phyloP scores from a whole-genome alignment of 2,329 filamentous ascomycete species.

The Proliferodiscus dingleyae region DNA sequence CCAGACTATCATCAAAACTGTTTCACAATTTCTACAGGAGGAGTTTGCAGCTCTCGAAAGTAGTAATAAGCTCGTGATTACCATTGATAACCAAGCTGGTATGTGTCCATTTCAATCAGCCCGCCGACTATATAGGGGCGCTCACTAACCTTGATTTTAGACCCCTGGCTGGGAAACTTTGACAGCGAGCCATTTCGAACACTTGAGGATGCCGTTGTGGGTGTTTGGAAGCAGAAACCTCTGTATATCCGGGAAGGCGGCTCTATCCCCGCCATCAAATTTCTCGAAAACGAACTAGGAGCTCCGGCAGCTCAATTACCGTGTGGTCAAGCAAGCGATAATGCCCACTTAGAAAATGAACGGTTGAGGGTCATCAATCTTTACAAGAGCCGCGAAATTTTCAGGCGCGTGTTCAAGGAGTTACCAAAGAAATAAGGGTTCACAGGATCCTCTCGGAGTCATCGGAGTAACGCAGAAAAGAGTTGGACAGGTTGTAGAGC shows the following conservation, averaged over 20 bases:
- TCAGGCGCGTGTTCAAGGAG: conserved; percentile 69
- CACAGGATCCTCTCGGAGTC: too few species aligned
- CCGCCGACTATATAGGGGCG: too few species aligned
- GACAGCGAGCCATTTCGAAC: conserved; percentile 87
- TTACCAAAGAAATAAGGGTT: conserved; percentile 28
- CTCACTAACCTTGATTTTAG: conserved; percentile 31
- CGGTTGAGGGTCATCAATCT: conserved; percentile 82
- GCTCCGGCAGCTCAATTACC: conserved; percentile 90
- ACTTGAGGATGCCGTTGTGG: conserved; percentile 76
- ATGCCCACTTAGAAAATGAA: conserved; percentile 93
- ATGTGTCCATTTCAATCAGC: too few species aligned
- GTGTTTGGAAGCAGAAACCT: conserved; percentile 78
- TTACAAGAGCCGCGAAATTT: conserved; percentile 87
- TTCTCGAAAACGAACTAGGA: conserved; percentile 84
- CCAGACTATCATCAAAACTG: conserved; percentile 62
- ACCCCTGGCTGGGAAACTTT: conserved; percentile 93
- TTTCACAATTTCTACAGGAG: conserved; percentile 62
- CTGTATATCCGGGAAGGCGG: conserved; percentile 95
- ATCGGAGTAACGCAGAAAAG: too few species aligned
- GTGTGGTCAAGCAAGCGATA: conserved; percentile 90
- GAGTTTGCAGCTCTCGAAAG: conserved; percentile 73
- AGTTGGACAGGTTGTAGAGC: too few species aligned
- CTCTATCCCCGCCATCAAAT: conserved; percentile 89
- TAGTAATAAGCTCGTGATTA: conserved; percentile 73
- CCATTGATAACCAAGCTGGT: conserved; percentile 78